A percentile compares a stretch with the other conserved stretches of the same genome.
Conservation (phyloP, 1,284 basidiomycete genomes). For the Cryptococcus sp. region DNA sequence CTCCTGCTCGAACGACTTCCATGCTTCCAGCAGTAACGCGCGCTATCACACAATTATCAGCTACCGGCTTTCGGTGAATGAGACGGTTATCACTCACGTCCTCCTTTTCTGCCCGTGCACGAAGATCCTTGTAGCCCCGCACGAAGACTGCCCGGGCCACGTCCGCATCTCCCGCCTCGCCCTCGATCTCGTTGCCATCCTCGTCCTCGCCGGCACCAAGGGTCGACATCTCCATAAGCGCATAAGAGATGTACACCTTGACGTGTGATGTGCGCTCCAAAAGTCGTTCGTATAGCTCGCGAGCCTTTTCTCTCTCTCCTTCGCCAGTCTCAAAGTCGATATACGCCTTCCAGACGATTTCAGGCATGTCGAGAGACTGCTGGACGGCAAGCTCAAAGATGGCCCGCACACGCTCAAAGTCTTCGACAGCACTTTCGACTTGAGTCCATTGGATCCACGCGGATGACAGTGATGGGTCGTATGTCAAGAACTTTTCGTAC, state of each 20-base stretch:
- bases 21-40: constrained; percentile 83
- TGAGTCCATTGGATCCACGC: constrained; percentile 99
- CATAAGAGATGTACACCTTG: constrained; percentile 64
- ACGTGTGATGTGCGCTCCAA: constrained; percentile 86
- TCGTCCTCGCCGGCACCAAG: constrained; percentile 65
- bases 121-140: constrained; percentile 81
- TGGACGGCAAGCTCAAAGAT: constrained; percentile 95
- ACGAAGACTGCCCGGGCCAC: constrained; percentile 77
- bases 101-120: constrained; percentile 75
- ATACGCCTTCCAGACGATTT: constrained; percentile 96
- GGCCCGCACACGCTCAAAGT: constrained; percentile 85
- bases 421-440: constrained; percentile 88
- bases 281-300: constrained; percentile 87
- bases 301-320: constrained; percentile 81
- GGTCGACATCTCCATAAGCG: constrained; percentile 52
- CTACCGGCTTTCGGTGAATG: too few species aligned
- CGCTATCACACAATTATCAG: constrained; percentile 59
- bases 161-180: constrained; percentile 67
- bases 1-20: constrained; percentile 86
- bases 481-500: constrained; percentile 94
- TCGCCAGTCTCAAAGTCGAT: constrained; percentile 88
- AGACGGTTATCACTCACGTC: constrained; percentile 62
- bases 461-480: constrained; percentile 81
- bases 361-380: constrained; percentile 97
- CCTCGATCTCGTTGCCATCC: constrained; percentile 69